phyloP scores from a whole-genome alignment of 495 filamentous ascomycete species.

The Penicillium ochrochloron region DNA sequence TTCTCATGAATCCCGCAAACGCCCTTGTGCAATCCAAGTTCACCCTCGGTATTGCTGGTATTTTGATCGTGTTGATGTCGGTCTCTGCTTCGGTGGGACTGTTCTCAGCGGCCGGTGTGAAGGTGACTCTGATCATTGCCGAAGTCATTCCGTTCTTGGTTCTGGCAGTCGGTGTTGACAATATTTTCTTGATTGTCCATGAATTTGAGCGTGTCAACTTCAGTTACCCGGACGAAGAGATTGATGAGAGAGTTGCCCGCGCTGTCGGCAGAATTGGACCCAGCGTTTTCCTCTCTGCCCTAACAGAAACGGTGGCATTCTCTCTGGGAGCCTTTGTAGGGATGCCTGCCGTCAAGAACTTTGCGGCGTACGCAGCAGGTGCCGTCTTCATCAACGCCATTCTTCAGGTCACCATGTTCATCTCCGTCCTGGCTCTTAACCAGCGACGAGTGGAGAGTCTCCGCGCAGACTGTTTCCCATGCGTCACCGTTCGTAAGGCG shows the following conservation, averaged over 20 bases:
- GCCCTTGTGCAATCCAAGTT: conserved; percentile 94
- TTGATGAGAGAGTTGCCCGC: conserved; percentile 82
- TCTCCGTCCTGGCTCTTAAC: conserved; percentile 88
- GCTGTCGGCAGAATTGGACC: conserved; percentile 94
- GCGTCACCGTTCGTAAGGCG: conserved; percentile 72
- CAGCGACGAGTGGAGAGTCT: conserved; percentile 83
- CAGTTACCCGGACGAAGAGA: conserved; percentile 80
- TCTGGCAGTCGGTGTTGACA: conserved; percentile 94
- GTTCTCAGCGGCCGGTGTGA: conserved; percentile 86
- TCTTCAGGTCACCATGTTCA: conserved; percentile 94
- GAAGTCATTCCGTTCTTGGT: conserved; percentile 99
- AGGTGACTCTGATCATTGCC: conserved; percentile 95
- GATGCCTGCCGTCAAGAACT: conserved; percentile 97
- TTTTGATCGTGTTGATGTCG: conserved; percentile 94
- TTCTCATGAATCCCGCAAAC: conserved; percentile 79
- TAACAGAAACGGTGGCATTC: conserved; percentile 92
- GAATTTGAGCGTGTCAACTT: conserved; percentile 95
- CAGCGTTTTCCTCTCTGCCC: conserved; percentile 92
- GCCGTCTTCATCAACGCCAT: conserved; percentile 97
- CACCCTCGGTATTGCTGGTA: conserved; percentile 87
- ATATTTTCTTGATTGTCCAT: conserved; percentile 98
- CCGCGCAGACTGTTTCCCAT: conserved; percentile 93
- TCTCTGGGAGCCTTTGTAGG: conserved; percentile 89
- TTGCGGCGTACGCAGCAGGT: conserved; percentile 93
- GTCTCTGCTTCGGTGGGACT: conserved; percentile 92